Conservation (phyloP, 2,329 filamentous ascomycete genomes). For the Coniochaeta sp. region DNA sequence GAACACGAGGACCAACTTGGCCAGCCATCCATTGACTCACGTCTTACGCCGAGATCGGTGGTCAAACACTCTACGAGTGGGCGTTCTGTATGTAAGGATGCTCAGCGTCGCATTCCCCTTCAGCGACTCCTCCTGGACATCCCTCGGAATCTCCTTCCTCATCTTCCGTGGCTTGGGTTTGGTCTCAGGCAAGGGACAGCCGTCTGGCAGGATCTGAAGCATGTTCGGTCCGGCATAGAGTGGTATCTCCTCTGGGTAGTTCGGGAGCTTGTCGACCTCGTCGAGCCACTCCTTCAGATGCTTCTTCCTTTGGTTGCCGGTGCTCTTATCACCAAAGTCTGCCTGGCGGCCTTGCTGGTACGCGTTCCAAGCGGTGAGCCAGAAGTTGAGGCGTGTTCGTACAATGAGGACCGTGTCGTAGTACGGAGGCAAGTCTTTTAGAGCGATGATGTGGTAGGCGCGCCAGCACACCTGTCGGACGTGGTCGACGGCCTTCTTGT, state of each 20-base stretch:
- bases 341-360: not conserved
- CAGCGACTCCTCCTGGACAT: too few species aligned
- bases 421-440: not conserved
- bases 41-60: not conserved
- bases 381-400: not conserved
- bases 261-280: not conserved
- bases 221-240: not conserved
- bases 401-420: not conserved
- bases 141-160: too few species aligned
- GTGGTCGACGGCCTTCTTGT: not conserved
- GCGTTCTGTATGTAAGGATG: too few species aligned
- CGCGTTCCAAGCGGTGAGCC: not conserved
- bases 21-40: too few species aligned
- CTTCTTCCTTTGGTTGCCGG: too few species aligned
- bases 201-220: not conserved
- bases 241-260: not conserved
- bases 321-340: too few species aligned
- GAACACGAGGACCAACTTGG: too few species aligned
- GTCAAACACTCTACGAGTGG: not conserved
- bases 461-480: not conserved
- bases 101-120: too few species aligned
- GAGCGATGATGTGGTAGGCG: not conserved
- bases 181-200: not conserved
- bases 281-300: not conserved
- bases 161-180: not conserved